A percentile compares a stretch with the other conserved stretches of the same genome.
These are phyloP conservation scores for Hemisphaericaspora xylofermentans DNA, from an alignment of 1,139 yeast genomes.

Conservation along the genomic window DNA sequence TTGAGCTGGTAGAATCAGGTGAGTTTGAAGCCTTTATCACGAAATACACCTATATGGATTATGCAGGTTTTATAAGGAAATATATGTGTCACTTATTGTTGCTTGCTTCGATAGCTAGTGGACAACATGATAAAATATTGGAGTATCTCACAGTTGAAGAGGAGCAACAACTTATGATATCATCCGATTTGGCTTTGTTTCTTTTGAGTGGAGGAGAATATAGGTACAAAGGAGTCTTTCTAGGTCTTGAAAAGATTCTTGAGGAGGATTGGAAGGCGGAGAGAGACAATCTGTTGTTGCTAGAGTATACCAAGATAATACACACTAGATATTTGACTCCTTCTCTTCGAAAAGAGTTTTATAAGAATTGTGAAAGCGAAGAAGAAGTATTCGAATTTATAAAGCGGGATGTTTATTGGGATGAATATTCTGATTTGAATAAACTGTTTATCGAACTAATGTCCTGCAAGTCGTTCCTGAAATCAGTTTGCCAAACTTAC, in stretches of 20 bases:
- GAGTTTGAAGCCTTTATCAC: constrained; percentile 6
- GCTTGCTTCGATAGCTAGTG: constrained; percentile 6
- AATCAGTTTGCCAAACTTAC: constrained; percentile 6
- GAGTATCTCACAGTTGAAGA: constrained; percentile 1
- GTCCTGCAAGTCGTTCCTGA: background rate
- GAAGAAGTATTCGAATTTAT: constrained; percentile 7
- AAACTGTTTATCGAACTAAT: constrained; percentile 7
- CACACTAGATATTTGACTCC: constrained; percentile 1
- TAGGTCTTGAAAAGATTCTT: constrained; percentile 7
- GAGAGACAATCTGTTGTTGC: constrained; percentile 11
- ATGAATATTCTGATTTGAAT: constrained; percentile 1
- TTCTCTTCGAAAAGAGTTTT: constrained; percentile 6
- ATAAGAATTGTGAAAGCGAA: constrained; percentile 3
- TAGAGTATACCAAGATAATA: constrained; percentile 14
- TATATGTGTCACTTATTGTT: constrained; percentile 7
- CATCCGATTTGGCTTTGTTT: constrained; percentile 11
- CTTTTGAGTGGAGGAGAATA: constrained; percentile 8
- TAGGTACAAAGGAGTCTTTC: constrained; percentile 5
- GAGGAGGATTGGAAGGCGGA: constrained; percentile 6
- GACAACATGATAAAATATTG: constrained; percentile 5
- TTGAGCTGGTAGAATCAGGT: constrained; percentile 3
- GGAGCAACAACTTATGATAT: constrained; percentile 5
- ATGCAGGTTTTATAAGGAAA: background rate
- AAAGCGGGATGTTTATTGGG: constrained; percentile 6
- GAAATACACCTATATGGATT: background rate